A percentile compares a stretch with the other conserved stretches of the same genome.
Evolutionary conservation across 176 grass and related monocot species (phyloP).

Genomic region (Ampelocalamus luodianensis): DNA sequence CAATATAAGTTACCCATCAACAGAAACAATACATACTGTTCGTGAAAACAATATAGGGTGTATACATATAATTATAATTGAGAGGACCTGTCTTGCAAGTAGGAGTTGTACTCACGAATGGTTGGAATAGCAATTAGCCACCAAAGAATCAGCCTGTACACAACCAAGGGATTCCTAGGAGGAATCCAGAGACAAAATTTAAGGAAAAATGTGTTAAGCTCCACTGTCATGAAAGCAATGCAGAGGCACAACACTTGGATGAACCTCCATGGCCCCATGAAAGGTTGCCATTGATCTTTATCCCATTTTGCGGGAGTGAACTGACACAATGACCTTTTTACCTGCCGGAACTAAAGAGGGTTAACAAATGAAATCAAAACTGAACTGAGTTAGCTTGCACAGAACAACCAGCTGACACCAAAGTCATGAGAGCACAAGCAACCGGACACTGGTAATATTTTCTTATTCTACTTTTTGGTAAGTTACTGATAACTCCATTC

Average conservation of each 20-base stretch:
- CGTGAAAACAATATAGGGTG: background rate
- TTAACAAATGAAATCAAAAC: background rate
- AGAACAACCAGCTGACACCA: background rate
- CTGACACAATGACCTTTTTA: constrained; percentile 89
- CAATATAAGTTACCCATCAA: background rate
- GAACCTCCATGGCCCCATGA: constrained; percentile 89
- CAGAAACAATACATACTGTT: background rate
- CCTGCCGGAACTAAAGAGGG: constrained; percentile 49
- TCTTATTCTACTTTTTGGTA: background rate
- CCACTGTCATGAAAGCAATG: constrained; percentile 86
- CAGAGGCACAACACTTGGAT: constrained; percentile 90
- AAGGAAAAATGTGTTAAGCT: constrained; percentile 97
- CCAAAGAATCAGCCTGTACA: constrained; percentile 89
- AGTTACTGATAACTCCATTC: background rate
- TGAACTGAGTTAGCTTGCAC: background rate
- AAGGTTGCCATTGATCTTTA: constrained; percentile 91
- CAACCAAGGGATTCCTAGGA: constrained; percentile 81
- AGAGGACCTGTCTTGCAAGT: constrained; percentile 90
- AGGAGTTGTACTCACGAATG: constrained; percentile 96
- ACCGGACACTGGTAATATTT: background rate
- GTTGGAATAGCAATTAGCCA: constrained; percentile 98
- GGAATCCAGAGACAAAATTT: constrained; percentile 95
- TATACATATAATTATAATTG: background rate
- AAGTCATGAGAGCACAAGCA: background rate
- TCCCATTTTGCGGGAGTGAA: constrained; percentile 98